Conservation (phyloP, 192 early-diverging fungal genomes). For the Thamnidium elegans region DNA sequence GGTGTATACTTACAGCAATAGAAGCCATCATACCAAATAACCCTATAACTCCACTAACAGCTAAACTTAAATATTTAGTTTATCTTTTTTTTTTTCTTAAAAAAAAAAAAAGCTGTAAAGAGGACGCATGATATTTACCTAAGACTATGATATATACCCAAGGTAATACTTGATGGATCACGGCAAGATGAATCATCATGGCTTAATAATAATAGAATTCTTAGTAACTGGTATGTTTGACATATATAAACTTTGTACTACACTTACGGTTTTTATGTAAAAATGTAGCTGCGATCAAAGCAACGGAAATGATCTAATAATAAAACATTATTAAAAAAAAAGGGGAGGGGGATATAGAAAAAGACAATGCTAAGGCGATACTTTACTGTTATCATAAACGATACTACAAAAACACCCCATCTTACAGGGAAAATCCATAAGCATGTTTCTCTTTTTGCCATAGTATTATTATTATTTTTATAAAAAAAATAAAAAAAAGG, state of each 20-base stretch:
- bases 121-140: conserved; percentile 11
- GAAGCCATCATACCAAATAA: conserved; percentile 17
- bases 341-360: neutral
- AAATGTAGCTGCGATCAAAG: conserved; percentile 25
- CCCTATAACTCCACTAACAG: conserved; percentile 14
- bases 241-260: neutral
- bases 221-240: neutral
- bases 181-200: conserved; percentile 33
- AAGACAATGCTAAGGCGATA: neutral
- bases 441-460: conserved; percentile 15
- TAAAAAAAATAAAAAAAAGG: too few relatives aligned
- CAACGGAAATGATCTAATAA: conserved; percentile 19
- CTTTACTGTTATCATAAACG: conserved; percentile 22
- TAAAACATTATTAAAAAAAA: neutral
- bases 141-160: conserved; percentile 27
- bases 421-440: conserved; percentile 31
- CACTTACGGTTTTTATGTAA: conserved; percentile 35
- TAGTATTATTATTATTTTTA: too few relatives aligned
- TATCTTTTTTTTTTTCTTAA: neutral
- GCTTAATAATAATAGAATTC: conserved; percentile 2
- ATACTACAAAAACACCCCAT: conserved; percentile 14
- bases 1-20: neutral
- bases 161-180: conserved; percentile 22
- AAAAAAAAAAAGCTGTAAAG: too few relatives aligned
- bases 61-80: neutral